These are phyloP conservation scores for Parachaetomium inaequale DNA, from an alignment of 495 filamentous ascomycete genomes.

Conservation along the genomic window DNA sequence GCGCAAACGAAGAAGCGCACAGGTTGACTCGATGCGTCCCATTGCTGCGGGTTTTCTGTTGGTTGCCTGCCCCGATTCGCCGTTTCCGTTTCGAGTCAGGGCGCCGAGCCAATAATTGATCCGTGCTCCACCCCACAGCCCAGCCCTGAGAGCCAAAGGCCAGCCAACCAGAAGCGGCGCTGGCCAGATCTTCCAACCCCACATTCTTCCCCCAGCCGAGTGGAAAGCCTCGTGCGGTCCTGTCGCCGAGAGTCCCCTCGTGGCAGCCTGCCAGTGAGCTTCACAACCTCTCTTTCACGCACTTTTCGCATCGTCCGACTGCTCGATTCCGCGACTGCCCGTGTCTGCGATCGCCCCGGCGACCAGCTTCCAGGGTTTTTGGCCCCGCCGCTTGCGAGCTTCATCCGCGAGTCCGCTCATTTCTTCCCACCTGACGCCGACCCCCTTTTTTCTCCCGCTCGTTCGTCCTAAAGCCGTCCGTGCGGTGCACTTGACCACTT, in stretches of 20 bases:
- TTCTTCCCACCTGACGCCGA: background rate
- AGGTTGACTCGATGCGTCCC: background rate
- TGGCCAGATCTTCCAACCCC: background rate
- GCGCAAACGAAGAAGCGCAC: background rate
- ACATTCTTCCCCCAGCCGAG: background rate
- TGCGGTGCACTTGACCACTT: background rate
- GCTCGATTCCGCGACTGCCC: background rate
- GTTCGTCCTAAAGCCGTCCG: slow-evolving; percentile 3
- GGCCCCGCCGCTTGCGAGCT: background rate
- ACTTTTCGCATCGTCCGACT: background rate
- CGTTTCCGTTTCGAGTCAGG: background rate
- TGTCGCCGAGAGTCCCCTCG: background rate
- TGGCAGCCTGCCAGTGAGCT: background rate
- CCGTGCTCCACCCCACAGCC: slow-evolving; percentile 1
- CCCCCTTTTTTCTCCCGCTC: slow-evolving; percentile 5
- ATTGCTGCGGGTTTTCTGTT: background rate
- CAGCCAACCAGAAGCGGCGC: background rate
- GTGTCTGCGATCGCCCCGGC: background rate
- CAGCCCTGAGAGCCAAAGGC: background rate
- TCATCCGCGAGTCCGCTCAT: slow-evolving; percentile 2
- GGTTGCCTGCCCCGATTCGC: background rate
- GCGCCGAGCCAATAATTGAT: background rate
- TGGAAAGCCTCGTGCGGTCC: background rate
- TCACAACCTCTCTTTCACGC: background rate
- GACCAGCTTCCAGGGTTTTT: background rate